phyloP scores from a whole-genome alignment of 2,329 filamentous ascomycete species.

The Aspergillus felis region DNA sequence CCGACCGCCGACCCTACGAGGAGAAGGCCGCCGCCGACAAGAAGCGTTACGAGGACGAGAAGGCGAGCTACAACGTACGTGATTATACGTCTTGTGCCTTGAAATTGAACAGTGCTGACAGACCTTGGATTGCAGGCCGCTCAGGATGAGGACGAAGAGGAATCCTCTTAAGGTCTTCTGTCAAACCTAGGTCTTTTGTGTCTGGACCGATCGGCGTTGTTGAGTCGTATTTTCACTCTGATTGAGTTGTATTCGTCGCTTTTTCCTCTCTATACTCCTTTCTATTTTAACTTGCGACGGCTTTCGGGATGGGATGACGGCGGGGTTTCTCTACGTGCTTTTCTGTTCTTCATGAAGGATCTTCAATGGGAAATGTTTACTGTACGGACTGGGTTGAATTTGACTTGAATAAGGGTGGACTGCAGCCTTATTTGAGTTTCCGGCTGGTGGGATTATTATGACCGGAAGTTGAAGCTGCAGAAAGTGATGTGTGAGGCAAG shows the following conservation, averaged over 20 bases:
- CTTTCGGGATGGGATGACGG: slow-evolving; percentile 31
- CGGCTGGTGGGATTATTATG: slow-evolving; percentile 12
- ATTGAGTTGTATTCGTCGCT: slow-evolving; percentile 27
- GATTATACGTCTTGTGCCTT: background rate
- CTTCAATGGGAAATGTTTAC: slow-evolving; percentile 28
- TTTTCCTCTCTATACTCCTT: slow-evolving; percentile 24
- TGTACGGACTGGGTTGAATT: slow-evolving; percentile 25
- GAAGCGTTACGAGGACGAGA: slow-evolving; percentile 99
- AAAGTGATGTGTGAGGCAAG: slow-evolving; percentile 14
- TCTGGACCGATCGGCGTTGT: slow-evolving; percentile 32
- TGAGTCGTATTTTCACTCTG: slow-evolving; percentile 31
- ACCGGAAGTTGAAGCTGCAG: slow-evolving; percentile 15
- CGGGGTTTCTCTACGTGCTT: slow-evolving; percentile 26
- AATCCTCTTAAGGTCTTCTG: slow-evolving; percentile 32
- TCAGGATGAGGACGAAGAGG: slow-evolving; percentile 54
- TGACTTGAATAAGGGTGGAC: slow-evolving; percentile 25
- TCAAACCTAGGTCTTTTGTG: slow-evolving; percentile 19
- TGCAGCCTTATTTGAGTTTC: slow-evolving; percentile 16
- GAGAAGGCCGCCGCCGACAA: slow-evolving; percentile 95
- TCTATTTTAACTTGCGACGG: slow-evolving; percentile 25
- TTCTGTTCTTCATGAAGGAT: slow-evolving; percentile 29
- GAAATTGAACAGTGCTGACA: slow-evolving; percentile 4
- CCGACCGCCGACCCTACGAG: slow-evolving; percentile 91
- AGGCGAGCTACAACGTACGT: slow-evolving; percentile 85
- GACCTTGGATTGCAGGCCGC: slow-evolving; percentile 44